These are phyloP conservation scores for Diaporthe sp. DNA, from an alignment of 2,329 filamentous ascomycete species.

Conservation along the genomic window DNA sequence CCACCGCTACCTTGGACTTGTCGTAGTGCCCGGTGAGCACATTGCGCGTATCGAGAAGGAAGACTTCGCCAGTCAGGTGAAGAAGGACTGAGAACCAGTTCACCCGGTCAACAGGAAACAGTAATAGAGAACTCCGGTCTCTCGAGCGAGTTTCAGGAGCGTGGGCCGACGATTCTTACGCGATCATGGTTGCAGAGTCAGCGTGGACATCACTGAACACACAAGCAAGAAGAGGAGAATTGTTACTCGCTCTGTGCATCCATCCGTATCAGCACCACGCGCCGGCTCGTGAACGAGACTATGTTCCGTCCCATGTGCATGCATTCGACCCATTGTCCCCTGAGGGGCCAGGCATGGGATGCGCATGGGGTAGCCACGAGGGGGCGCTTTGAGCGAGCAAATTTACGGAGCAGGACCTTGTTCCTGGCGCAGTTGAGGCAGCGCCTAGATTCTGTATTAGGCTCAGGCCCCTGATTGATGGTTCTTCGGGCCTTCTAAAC, in stretches of 20 bases:
- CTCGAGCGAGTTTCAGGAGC: background rate
- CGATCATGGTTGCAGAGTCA: background rate
- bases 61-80: conserved; percentile 74
- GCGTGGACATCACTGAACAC: background rate
- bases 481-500: background rate
- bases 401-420: background rate
- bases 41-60: conserved; percentile 92
- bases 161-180: background rate
- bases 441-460: background rate
- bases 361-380: too few relatives aligned
- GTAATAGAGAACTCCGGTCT: background rate
- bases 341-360: background rate
- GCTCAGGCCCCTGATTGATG: background rate
- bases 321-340: background rate
- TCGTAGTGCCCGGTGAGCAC: conserved; percentile 89
- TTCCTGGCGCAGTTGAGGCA: background rate
- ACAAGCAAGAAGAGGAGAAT: background rate
- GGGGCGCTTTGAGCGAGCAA: background rate
- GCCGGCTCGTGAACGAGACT: background rate
- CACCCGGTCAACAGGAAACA: background rate
- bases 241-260: background rate
- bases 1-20: conserved; percentile 87
- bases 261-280: background rate
- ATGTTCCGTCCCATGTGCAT: too few relatives aligned
- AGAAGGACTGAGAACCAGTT: conserved; percentile 24